These are phyloP conservation scores for Mortierella sp. DNA, from an alignment of 371 early-diverging fungal genomes.

Conservation along the genomic window DNA sequence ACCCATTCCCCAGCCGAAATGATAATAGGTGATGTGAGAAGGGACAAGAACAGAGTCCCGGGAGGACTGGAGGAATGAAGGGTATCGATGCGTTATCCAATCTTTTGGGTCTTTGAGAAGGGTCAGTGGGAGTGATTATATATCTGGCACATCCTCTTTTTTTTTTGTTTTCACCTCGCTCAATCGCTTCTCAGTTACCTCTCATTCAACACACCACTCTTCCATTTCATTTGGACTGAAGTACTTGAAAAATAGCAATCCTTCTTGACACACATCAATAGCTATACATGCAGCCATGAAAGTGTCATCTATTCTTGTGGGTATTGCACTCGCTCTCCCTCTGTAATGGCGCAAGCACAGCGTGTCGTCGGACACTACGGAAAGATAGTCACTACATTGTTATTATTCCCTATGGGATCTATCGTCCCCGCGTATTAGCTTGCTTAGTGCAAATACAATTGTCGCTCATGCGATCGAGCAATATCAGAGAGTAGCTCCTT, in stretches of 20 bases:
- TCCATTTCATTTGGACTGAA: not conserved
- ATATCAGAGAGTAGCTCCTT: no score
- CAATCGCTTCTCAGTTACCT: not conserved
- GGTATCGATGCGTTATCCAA: not conserved
- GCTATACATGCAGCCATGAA: constrained; percentile 14
- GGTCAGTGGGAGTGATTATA: not conserved
- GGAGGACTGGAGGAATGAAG: constrained; percentile 1
- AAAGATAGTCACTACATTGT: constrained; percentile 27
- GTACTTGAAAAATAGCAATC: no score
- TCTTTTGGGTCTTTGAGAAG: not conserved
- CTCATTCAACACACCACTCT: not conserved
- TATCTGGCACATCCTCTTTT: not conserved
- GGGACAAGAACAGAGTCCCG: not conserved
- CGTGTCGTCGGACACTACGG: constrained; percentile 54
- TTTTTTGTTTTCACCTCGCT: not conserved
- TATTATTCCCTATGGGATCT: not conserved
- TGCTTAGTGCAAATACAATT: no score
- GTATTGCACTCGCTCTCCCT: constrained; percentile 28
- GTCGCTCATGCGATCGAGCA: no score
- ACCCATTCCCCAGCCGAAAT: constrained; percentile 31
- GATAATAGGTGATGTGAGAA: constrained; percentile 3
- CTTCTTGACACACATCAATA: not conserved
- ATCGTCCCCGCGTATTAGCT: not conserved
- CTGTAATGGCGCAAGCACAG: constrained; percentile 30
- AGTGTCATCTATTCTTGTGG: constrained; percentile 28